A percentile compares a stretch with the other conserved stretches of the same genome.
phyloP scores from a whole-genome alignment of 495 filamentous ascomycete genomes.

The Elasticomyces elasticus region DNA sequence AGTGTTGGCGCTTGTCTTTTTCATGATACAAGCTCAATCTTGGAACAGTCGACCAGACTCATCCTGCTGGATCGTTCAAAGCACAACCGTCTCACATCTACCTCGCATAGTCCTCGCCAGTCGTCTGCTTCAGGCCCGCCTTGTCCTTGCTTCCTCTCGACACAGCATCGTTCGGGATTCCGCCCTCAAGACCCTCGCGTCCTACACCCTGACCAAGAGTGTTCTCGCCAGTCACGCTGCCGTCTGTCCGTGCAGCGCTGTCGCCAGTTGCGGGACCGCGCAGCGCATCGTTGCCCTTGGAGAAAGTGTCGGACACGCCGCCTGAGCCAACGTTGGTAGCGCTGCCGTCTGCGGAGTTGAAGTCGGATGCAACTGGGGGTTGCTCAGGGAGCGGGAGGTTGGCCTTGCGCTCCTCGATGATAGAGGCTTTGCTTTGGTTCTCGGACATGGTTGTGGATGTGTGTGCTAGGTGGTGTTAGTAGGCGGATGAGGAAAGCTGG shows the following conservation, averaged over 20 bases:
- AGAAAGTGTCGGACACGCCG: constrained; percentile 43
- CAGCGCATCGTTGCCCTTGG: constrained; percentile 44
- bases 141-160: constrained; percentile 26
- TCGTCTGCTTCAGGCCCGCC: constrained; percentile 27
- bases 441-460: too few species aligned
- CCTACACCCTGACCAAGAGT: constrained; percentile 30
- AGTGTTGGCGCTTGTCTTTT: too few species aligned
- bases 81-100: neutral
- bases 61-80: neutral
- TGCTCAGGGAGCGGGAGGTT: constrained; percentile 73
- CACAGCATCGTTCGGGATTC: constrained; percentile 34
- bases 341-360: constrained; percentile 58
- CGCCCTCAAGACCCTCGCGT: constrained; percentile 25
- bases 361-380: constrained; percentile 63
- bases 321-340: constrained; percentile 61
- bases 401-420: constrained; percentile 54
- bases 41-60: neutral
- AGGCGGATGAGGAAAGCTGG: too few species aligned
- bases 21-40: neutral
- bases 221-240: constrained; percentile 21
- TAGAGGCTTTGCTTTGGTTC: too few species aligned
- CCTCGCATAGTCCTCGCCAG: constrained; percentile 24
- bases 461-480: too few species aligned
- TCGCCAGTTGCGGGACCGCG: constrained; percentile 53
- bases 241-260: constrained; percentile 44